Percentiles rank a stretch among this genome's conserved stretches.
phyloP scores from a whole-genome alignment of 1,284 basidiomycete genomes.

The Ceratobasidium sp. region DNA sequence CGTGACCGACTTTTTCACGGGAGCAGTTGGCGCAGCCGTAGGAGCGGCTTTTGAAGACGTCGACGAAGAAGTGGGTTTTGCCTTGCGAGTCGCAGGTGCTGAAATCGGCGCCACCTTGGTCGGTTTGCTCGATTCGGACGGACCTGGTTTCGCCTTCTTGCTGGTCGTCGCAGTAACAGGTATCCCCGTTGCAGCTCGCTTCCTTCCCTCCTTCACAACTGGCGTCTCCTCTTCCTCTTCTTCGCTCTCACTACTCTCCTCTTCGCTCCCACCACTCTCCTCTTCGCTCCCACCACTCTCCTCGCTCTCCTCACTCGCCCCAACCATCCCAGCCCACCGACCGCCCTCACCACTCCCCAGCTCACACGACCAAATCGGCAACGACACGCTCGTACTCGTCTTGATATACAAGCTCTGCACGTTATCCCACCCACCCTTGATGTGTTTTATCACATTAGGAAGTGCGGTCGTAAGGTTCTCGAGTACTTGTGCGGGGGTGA shows the following conservation, averaged over 20 bases:
- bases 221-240: conserved; percentile 35
- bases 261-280: no score
- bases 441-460: conserved; percentile 76
- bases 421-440: conserved; percentile 92
- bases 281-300: conserved; percentile 52
- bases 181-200: conserved; percentile 53
- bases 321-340: conserved; percentile 70
- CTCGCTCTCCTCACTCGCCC: conserved; percentile 46
- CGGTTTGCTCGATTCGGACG: conserved; percentile 42
- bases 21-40: not conserved
- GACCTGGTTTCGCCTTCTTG: conserved; percentile 54
- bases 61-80: conserved; percentile 49
- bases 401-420: conserved; percentile 93
- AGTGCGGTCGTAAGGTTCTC: conserved; percentile 86
- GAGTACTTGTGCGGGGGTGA: conserved; percentile 79
- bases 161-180: conserved; percentile 52
- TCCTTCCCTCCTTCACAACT: conserved; percentile 55
- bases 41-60: not conserved
- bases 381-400: conserved; percentile 84
- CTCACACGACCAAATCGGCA: conserved; percentile 90
- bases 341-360: conserved; percentile 74
- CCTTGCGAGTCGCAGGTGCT: conserved; percentile 45
- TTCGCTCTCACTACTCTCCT: no score
- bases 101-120: conserved; percentile 50
- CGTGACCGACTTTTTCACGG: conserved; percentile 1